Evolutionary conservation across 148 eudicot species (phyloP), one percentile per base, ranked within the genome.

Genomic region (Beta vulgaris): DNA sequence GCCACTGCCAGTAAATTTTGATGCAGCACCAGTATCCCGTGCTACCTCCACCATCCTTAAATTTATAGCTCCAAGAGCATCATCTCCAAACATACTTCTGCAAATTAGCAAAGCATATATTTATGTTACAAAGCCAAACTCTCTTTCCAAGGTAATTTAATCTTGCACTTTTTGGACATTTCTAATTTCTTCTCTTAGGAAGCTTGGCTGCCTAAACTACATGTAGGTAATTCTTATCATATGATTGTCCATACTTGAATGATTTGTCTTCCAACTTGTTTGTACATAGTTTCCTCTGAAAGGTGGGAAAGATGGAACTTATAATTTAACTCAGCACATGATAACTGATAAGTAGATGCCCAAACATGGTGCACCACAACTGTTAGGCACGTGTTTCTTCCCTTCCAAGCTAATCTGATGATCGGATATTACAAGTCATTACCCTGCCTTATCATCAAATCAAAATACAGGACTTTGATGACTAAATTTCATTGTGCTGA

Each of bases 81-180:
- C 91, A 26, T 94, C 98, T 42, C 98, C 96, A 77, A 94, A 94
- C 97, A 94, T 94, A 46, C 81, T 78, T 86, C 98, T 93, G 74
- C 37, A 67, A 73, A 16, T 39, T 28, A 9, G 6, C 48, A 68
- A 61, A 13, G 14, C 18, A 14, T 26, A 43, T 26, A 51, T 2
- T 5, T 18, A 46, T 54, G 26, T 34, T 10, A 43, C 43, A 28
- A 16, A 13, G 40, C 32, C 3, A 42, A n/a, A 44, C 25, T 31
- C 12, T 53, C 4, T 25, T 39, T 72, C 49, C 4, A 36, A 25
- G 51, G 63, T 28, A 35, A 36, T 23, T 25, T 37, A 36, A 37
- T 28, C 44, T n/a, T 21, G 42, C 28, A 3, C 18, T 61, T 34
- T n/a, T 61, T 34, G n/a, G 14, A 61, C 39, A 61, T 15, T n/a